Percentiles rank a stretch among this genome's conserved stretches.
Conservation (phyloP, 306 rosid species). For the Prinsepia uniflora region DNA sequence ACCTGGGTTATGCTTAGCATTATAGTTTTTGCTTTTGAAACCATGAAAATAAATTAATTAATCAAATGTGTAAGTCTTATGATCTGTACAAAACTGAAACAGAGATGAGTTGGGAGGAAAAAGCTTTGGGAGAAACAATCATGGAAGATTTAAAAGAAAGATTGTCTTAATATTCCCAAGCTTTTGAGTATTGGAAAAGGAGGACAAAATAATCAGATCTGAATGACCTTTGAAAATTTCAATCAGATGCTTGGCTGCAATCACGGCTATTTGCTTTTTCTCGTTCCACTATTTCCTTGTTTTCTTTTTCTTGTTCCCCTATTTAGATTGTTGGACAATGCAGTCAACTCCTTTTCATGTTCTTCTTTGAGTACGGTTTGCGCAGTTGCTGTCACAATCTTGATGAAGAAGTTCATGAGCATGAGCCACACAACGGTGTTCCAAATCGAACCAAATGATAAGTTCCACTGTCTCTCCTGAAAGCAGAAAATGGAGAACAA, state of each 20-base stretch:
- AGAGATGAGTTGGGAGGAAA: not conserved
- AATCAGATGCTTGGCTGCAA: conserved; percentile 18
- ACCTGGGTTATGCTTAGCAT: conserved; percentile 35
- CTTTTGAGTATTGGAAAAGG: not conserved
- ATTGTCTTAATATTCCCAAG: not conserved
- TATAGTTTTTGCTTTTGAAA: not conserved
- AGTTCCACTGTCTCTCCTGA: conserved; percentile 60
- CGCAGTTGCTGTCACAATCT: conserved; percentile 64
- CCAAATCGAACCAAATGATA: conserved; percentile 54
- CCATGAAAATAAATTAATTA: not conserved
- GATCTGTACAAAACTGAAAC: conserved; percentile 3
- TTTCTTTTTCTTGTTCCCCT: too few relatives aligned
- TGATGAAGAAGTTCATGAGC: conserved; percentile 62
- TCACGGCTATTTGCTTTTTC: too few relatives aligned
- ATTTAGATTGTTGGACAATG: conserved; percentile 16
- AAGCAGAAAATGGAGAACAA: not conserved
- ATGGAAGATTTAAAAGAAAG: conserved; percentile 3
- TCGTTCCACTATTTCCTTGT: too few relatives aligned
- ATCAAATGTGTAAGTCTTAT: not conserved
- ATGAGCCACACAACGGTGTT: conserved; percentile 69
- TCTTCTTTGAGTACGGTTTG: conserved; percentile 51
- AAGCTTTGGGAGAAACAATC: conserved; percentile 8
- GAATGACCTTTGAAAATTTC: not conserved
- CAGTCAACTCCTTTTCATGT: conserved; percentile 42
- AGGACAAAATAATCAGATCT: not conserved